Percentiles rank a stretch among this genome's conserved stretches.
Evolutionary conservation across 345 rosid species (phyloP).

Genomic region (Citrus sinensis): DNA sequence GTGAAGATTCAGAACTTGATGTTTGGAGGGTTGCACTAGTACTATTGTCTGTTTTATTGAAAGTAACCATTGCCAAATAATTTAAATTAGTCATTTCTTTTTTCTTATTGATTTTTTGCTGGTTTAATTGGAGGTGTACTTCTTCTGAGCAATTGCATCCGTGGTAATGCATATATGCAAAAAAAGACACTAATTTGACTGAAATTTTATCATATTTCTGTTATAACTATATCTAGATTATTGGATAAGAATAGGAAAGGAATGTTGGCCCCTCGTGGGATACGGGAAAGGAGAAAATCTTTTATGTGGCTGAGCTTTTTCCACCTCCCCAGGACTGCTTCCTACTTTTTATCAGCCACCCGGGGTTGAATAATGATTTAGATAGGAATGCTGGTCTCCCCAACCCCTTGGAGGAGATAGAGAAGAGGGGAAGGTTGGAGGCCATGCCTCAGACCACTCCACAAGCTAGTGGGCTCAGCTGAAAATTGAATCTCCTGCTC

Average conservation of each 20-base stretch:
- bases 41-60: neutral
- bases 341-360: no score
- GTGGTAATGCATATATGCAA: neutral
- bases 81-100: neutral
- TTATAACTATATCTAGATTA: neutral
- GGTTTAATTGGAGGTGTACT: neutral
- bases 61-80: neutral
- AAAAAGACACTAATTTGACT: neutral
- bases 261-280: no score
- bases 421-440: no score
- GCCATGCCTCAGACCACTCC: no score
- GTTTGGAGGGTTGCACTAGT: neutral
- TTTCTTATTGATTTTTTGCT: neutral
- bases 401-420: no score
- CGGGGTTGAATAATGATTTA: no score
- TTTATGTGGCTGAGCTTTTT: no score
- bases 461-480: no score
- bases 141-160: neutral
- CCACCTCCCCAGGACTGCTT: no score
- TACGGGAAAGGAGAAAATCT: no score
- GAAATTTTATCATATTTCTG: neutral
- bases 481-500: neutral
- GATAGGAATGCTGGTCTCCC: no score
- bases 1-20: slow-evolving; percentile 14
- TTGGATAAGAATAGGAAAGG: neutral